These are phyloP conservation scores for Orbilia brochopaga DNA, from an alignment of 2,329 filamentous ascomycete species.

Conservation along the genomic window DNA sequence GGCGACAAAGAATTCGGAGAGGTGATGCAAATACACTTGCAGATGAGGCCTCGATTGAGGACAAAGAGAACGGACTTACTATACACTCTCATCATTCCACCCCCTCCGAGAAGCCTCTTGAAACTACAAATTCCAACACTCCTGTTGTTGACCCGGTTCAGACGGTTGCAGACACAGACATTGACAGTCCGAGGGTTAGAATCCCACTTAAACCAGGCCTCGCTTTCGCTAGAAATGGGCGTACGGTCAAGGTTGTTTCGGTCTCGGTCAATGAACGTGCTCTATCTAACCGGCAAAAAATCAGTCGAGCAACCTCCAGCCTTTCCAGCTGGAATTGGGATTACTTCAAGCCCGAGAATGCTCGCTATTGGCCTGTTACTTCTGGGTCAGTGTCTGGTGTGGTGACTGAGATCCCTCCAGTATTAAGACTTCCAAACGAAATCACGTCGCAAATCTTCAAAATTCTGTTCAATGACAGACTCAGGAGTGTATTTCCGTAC, in stretches of 20 bases:
- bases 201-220: background rate
- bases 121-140: background rate
- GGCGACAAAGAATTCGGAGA: too few relatives aligned
- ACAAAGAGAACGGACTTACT: too few relatives aligned
- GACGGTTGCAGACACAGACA: background rate
- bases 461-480: slow-evolving; percentile 9
- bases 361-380: slow-evolving; percentile 28
- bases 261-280: background rate
- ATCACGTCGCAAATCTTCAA: slow-evolving; percentile 28
- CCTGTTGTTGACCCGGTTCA: background rate
- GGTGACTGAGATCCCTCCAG: background rate
- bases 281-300: background rate
- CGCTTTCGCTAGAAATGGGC: background rate
- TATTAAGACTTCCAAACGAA: slow-evolving; percentile 29
- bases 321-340: background rate
- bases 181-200: background rate
- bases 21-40: too few relatives aligned
- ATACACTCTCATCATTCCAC: too few relatives aligned
- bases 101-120: too few relatives aligned
- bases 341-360: slow-evolving; percentile 30
- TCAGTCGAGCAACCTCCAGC: background rate
- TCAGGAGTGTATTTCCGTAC: background rate
- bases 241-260: background rate
- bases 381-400: background rate
- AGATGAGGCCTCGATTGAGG: too few relatives aligned